Evolutionary conservation across 2,329 filamentous ascomycete species (phyloP).

Genomic region (Fusarium floridanum): DNA sequence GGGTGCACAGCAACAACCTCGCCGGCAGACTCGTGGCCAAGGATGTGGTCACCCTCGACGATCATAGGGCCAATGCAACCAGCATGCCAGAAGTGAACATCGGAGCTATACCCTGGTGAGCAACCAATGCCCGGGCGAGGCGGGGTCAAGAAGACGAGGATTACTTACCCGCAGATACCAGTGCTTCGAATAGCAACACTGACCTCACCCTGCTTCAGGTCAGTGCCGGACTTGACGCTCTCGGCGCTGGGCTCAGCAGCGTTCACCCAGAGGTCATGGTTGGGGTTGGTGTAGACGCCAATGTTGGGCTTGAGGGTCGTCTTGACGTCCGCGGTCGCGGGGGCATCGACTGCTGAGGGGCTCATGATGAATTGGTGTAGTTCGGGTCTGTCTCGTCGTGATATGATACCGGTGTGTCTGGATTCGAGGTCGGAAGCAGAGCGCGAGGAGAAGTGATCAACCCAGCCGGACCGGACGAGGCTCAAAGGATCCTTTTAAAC

Average conservation of each 20-base stretch:
- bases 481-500: slow-evolving; percentile 41
- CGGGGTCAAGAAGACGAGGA: background rate
- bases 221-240: slow-evolving; percentile 75
- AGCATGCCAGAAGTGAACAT: slow-evolving; percentile 97
- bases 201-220: slow-evolving; percentile 84
- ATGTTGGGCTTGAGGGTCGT: slow-evolving; percentile 81
- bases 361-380: slow-evolving; percentile 46
- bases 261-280: slow-evolving; percentile 90
- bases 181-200: slow-evolving; percentile 92
- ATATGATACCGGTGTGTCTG: slow-evolving; percentile 20
- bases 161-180: slow-evolving; percentile 87
- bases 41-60: slow-evolving; percentile 87
- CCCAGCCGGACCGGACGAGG: slow-evolving; percentile 23
- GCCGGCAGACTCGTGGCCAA: slow-evolving; percentile 94
- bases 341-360: slow-evolving; percentile 51
- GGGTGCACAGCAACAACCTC: slow-evolving; percentile 85
- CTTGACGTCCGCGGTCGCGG: slow-evolving; percentile 43
- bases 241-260: slow-evolving; percentile 82
- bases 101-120: slow-evolving; percentile 70
- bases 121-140: slow-evolving; percentile 12
- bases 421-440: slow-evolving; percentile 16
- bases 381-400: slow-evolving; percentile 17
- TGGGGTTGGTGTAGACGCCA: slow-evolving; percentile 94
- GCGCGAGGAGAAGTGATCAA: slow-evolving; percentile 29
- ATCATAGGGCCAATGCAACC: slow-evolving; percentile 98